Conservation (phyloP, 1,284 basidiomycete species). For the Leccinum angustisporum region DNA sequence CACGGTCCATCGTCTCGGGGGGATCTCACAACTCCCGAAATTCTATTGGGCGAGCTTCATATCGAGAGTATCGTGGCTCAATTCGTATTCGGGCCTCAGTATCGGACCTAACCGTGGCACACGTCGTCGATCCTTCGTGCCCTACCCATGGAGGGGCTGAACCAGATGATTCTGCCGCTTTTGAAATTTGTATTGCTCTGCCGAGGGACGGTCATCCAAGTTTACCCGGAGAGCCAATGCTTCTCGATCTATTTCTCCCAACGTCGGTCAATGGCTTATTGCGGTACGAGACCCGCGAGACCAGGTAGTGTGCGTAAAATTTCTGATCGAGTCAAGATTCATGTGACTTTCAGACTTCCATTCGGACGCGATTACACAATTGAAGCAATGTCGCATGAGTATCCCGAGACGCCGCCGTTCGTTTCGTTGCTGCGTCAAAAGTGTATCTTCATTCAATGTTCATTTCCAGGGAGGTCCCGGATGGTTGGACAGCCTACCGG, state of each 20-base stretch:
- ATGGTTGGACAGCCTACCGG: slow-evolving; percentile 25
- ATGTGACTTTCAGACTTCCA: slow-evolving; percentile 11
- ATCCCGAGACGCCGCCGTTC: slow-evolving; percentile 18
- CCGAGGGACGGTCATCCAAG: slow-evolving; percentile 12
- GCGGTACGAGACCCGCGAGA: slow-evolving; percentile 18
- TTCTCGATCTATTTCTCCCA: slow-evolving; percentile 6
- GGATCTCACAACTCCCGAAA: slow-evolving; percentile 8
- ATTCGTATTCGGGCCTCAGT: slow-evolving; percentile 10
- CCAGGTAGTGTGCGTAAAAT: slow-evolving; percentile 13
- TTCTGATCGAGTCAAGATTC: not conserved
- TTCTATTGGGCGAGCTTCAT: slow-evolving; percentile 24
- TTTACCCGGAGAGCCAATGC: slow-evolving; percentile 10
- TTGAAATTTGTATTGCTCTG: not conserved
- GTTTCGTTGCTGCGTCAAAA: slow-evolving; percentile 1
- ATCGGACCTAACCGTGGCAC: not conserved
- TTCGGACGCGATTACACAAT: slow-evolving; percentile 9
- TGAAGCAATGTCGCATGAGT: slow-evolving; percentile 18
- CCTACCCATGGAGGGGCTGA: not conserved
- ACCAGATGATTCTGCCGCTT: not conserved
- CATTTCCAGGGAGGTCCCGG: slow-evolving; percentile 18
- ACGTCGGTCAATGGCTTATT: slow-evolving; percentile 15
- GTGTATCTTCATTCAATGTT: not conserved
- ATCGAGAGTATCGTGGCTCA: slow-evolving; percentile 25
- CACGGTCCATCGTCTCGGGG: not conserved
- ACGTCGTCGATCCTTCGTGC: not conserved